These are phyloP conservation scores for Plasmodium chabaudi DNA, from an alignment of 169 alveolate species.

Conservation along the genomic window DNA sequence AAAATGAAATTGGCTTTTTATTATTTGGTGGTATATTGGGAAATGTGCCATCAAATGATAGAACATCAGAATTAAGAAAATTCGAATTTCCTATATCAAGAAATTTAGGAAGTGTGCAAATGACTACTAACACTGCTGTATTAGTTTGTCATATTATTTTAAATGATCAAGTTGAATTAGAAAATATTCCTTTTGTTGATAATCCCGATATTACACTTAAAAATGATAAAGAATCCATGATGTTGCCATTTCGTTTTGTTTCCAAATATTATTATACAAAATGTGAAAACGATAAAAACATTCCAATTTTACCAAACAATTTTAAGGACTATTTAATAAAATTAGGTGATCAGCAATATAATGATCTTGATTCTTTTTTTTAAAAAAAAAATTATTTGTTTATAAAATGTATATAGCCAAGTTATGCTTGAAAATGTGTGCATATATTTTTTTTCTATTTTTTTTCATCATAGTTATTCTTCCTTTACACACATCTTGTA, in stretches of 20 bases:
- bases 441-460: not conserved
- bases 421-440: not conserved
- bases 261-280: conserved; percentile 74
- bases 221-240: conserved; percentile 49
- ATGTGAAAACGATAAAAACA: conserved; percentile 42
- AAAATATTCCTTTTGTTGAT: conserved; percentile 66
- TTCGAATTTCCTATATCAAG: conserved; percentile 49
- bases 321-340: conserved; percentile 36
- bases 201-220: conserved; percentile 38
- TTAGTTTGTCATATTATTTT: conserved; percentile 76
- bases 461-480: not conserved
- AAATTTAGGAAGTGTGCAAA: conserved; percentile 76
- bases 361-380: conserved; percentile 22
- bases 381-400: conserved; percentile 79
- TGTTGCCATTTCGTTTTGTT: conserved; percentile 79
- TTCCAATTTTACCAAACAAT: conserved; percentile 41
- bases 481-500: conserved; percentile 79
- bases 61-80: conserved; percentile 78
- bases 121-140: conserved; percentile 81
- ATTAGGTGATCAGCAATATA: conserved; percentile 46
- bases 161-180: conserved; percentile 28
- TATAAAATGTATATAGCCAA: not conserved
- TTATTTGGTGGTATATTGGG: conserved; percentile 73
- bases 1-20: conserved; percentile 26
- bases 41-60: conserved; percentile 80